A percentile compares a stretch with the other conserved stretches of the same genome.
phyloP scores from a whole-genome alignment of 495 filamentous ascomycete genomes.

The Xylaria flabelliformis region DNA sequence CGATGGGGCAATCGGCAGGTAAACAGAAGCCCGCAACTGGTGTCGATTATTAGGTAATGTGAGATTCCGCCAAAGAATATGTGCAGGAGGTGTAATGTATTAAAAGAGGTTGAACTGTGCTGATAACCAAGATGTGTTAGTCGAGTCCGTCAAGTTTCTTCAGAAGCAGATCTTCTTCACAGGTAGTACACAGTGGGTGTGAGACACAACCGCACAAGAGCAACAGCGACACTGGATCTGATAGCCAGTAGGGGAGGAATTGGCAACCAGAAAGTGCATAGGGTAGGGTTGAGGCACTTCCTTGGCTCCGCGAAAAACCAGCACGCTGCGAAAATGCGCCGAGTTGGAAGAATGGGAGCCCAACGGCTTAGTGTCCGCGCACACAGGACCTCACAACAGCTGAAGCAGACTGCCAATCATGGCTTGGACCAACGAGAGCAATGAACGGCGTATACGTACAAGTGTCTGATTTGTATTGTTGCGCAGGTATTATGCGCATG shows the following conservation, averaged over 20 bases:
- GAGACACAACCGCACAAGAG: slow-evolving; percentile 1
- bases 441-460: slow-evolving; percentile 22
- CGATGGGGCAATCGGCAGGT: not conserved
- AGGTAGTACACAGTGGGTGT: slow-evolving; percentile 1
- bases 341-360: slow-evolving; percentile 19
- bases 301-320: slow-evolving; percentile 12
- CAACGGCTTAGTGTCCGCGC: slow-evolving; percentile 15
- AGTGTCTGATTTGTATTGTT: slow-evolving; percentile 12
- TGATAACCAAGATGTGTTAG: slow-evolving; percentile 11
- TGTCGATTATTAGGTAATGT: not conserved
- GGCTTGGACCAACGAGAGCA: slow-evolving; percentile 3
- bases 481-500: slow-evolving; percentile 26
- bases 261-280: not conserved
- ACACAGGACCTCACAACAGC: slow-evolving; percentile 9
- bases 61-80: slow-evolving; percentile 1
- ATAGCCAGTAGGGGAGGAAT: not conserved
- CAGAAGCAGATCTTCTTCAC: not conserved
- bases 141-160: not conserved
- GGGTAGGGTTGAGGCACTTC: slow-evolving; percentile 11
- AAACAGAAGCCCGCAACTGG: slow-evolving; percentile 8
- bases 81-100: slow-evolving; percentile 3
- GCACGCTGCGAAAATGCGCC: slow-evolving; percentile 5
- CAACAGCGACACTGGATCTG: not conserved
- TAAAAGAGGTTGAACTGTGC: slow-evolving; percentile 8
- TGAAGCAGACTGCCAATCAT: not conserved